Percentiles rank a stretch among this genome's conserved stretches.
These are phyloP conservation scores for Termitomyces sp. DNA, from an alignment of 768 basidiomycete genomes.

Conservation along the genomic window DNA sequence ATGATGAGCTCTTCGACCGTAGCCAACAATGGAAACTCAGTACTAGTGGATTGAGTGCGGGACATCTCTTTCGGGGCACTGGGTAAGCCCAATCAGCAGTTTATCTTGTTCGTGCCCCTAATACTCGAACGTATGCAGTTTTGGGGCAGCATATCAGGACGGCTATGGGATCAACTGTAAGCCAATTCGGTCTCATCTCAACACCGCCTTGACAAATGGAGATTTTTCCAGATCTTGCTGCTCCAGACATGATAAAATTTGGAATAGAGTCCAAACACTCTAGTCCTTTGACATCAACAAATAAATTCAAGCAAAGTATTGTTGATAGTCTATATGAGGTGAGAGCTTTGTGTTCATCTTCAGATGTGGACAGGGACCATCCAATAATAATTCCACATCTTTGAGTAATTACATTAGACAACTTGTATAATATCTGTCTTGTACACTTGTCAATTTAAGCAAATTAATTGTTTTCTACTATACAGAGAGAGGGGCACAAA, in stretches of 20 bases:
- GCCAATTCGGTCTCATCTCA: constrained; percentile 19
- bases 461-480: constrained; percentile 8
- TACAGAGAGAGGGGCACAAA: constrained; percentile 1
- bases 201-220: background rate
- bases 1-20: constrained; percentile 67
- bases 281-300: constrained; percentile 63
- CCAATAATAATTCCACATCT: constrained; percentile 23
- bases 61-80: constrained; percentile 82
- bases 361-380: constrained; percentile 16
- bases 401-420: constrained; percentile 11
- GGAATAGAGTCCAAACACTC: constrained; percentile 90
- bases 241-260: constrained; percentile 76
- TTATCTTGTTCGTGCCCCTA: background rate
- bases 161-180: constrained; percentile 94
- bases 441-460: background rate
- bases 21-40: constrained; percentile 85
- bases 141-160: constrained; percentile 75
- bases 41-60: constrained; percentile 86
- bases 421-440: background rate
- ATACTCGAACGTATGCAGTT: constrained; percentile 32
- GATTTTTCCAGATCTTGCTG: constrained; percentile 65
- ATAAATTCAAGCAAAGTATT: constrained; percentile 56
- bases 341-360: constrained; percentile 42
- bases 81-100: constrained; percentile 39
- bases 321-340: constrained; percentile 64